phyloP scores from a whole-genome alignment of 176 grass and related monocot genomes.

The Hyparrhenia diplandra region DNA sequence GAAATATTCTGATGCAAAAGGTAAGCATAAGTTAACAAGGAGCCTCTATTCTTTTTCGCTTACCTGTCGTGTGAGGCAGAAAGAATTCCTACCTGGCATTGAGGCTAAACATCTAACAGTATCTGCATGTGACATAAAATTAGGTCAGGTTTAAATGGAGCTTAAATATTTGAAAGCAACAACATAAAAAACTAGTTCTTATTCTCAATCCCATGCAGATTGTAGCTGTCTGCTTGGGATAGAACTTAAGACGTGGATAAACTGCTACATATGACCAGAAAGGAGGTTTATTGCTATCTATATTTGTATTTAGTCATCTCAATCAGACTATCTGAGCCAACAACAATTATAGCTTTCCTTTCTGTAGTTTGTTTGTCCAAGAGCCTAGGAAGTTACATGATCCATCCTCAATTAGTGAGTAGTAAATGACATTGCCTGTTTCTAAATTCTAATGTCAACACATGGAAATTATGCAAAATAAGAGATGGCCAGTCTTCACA shows the following conservation, averaged over 20 bases:
- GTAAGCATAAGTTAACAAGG: background rate
- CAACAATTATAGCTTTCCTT: background rate
- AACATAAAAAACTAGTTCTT: background rate
- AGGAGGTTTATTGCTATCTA: background rate
- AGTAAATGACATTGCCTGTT: background rate
- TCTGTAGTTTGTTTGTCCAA: background rate
- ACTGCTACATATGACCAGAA: background rate
- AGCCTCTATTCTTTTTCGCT: slow-evolving; percentile 4
- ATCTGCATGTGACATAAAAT: slow-evolving; percentile 43
- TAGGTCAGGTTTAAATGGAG: background rate
- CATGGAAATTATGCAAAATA: background rate
- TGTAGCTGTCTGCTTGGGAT: background rate
- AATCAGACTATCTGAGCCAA: background rate
- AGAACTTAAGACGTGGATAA: background rate
- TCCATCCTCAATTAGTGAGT: background rate
- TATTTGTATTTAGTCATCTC: background rate
- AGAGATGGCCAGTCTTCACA: background rate
- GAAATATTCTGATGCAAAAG: background rate
- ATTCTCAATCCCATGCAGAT: background rate
- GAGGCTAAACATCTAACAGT: slow-evolving; percentile 77
- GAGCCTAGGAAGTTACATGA: background rate
- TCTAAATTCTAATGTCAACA: background rate
- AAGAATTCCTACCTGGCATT: slow-evolving; percentile 78
- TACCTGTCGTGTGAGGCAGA: slow-evolving; percentile 79
- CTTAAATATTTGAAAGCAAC: background rate